A percentile compares a stretch with the other conserved stretches of the same genome.
Conservation (phyloP, 164 flowering plant genomes). For the Echeveria elegans region DNA sequence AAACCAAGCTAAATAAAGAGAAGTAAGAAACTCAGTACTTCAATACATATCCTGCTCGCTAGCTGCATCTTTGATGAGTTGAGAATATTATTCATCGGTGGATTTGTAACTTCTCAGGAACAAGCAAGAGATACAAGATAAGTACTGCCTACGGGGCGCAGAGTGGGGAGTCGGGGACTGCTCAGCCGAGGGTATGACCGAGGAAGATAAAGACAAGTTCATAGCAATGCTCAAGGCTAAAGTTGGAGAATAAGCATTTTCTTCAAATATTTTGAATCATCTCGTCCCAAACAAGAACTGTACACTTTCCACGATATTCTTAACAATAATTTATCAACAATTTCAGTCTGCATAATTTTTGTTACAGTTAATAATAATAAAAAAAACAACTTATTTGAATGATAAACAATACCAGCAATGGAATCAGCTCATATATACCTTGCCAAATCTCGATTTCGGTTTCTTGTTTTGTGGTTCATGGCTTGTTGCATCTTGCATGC, state of each 20-base stretch:
- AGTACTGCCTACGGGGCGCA: constrained; percentile 71
- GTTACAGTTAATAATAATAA: no score
- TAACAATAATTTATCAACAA: neutral
- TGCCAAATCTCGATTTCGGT: no score
- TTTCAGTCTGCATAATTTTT: no score
- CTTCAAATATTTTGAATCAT: neutral
- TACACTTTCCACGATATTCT: neutral
- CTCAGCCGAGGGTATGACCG: constrained; percentile 63
- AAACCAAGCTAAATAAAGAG: constrained; percentile 57
- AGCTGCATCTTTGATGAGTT: neutral
- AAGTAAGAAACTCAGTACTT: constrained; percentile 32
- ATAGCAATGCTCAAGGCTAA: constrained; percentile 57
- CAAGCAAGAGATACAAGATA: constrained; percentile 44
- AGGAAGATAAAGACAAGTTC: constrained; percentile 50
- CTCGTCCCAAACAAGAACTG: neutral
- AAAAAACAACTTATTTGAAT: no score
- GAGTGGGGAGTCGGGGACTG: constrained; percentile 92
- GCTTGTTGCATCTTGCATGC: no score
- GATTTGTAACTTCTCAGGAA: constrained; percentile 37
- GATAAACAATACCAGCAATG: no score
- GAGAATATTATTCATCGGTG: neutral
- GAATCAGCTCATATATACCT: no score
- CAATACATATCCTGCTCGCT: neutral
- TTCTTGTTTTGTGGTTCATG: no score
- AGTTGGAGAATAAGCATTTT: constrained; percentile 27